phyloP scores from a whole-genome alignment of 805 yeast species.

The Lipomyces chichibuensis region DNA sequence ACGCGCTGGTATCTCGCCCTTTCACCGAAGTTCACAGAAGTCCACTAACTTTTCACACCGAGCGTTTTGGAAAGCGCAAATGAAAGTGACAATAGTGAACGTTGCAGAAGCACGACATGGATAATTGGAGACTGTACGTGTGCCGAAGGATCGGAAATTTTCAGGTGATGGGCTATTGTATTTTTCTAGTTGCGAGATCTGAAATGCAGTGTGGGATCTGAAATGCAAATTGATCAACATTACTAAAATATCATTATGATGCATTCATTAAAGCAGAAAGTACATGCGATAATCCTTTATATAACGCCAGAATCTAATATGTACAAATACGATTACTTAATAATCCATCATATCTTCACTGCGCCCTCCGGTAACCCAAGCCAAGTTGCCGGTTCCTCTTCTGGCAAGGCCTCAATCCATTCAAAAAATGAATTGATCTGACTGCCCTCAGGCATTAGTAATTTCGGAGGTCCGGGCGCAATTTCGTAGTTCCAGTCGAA shows the following conservation, averaged over 20 bases:
- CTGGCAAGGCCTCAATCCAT: conserved; percentile 63
- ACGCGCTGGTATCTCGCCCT: no score
- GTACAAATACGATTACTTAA: neutral
- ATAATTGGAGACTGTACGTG: no score
- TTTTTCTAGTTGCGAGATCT: no score
- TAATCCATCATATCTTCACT: conserved; percentile 41
- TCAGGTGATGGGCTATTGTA: neutral
- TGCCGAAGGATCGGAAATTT: no score
- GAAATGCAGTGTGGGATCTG: no score
- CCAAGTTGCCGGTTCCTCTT: conserved; percentile 58
- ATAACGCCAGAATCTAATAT: neutral
- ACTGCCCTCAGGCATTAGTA: conserved; percentile 56
- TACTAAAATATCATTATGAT: neutral
- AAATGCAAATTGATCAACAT: neutral
- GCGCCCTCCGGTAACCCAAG: conserved; percentile 53
- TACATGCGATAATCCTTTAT: neutral
- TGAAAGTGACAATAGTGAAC: no score
- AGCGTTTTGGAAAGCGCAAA: no score
- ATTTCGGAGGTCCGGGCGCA: conserved; percentile 21
- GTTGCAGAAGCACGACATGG: no score
- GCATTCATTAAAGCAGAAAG: neutral
- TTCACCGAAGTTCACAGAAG: no score
- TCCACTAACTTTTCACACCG: no score
- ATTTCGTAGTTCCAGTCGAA: conserved; percentile 48
- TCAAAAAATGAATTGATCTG: conserved; percentile 43